Evolutionary conservation across 2,329 filamentous ascomycete species (phyloP), one percentile per base, ranked within the genome.

Genomic region (Cytospora leucostoma): DNA sequence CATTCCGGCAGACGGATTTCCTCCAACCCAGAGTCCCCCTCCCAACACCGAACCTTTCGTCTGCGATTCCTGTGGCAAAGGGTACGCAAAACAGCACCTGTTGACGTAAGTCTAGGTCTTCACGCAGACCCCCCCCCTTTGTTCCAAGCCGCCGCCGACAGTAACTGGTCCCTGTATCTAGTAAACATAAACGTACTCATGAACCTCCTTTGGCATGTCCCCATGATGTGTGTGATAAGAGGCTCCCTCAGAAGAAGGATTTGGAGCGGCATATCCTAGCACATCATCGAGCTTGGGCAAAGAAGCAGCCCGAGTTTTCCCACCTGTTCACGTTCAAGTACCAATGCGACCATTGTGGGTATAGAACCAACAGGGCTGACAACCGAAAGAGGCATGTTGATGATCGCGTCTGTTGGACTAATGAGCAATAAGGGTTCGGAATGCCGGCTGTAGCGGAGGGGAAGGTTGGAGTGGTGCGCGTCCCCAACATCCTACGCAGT

Each of bases 221-320:
- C 6, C 58, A 35, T 2, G 51, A 55, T 17, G 8, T 12, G 7
- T 61, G 58, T 27, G 5, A 10, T 1, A 32, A 49, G 38, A 55
- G 13, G 11, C 49, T 21, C 4, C 3, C 58, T 2, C 13, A 61
- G 10, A 59, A 59, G 10, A 65, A 49, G n/a, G 55, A 65, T 0
- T 27, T 62, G 10, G 51, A 59, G 11, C 56, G 56, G 6, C 63
- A 62, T 27, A 59, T 65, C 4, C 40, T 33, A 13, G 52, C 19
- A 1, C 6, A 62, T 17, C 63, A 65, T 38, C 10, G 10, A 3
- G 0, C 7, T 0, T 59, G 51, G 50, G 55, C 59, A 11, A n/a
- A 5, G 13, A 52, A 62, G 7, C 12, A 62, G n/a, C 63, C 63
- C 17, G 19, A 59, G 1, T 35, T 59, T 15, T 50, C 59, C 15